Percentiles rank a stretch among this genome's conserved stretches.
Evolutionary conservation across 2,329 filamentous ascomycete genomes (phyloP).

Genomic region (Trichoderma endophyticum): DNA sequence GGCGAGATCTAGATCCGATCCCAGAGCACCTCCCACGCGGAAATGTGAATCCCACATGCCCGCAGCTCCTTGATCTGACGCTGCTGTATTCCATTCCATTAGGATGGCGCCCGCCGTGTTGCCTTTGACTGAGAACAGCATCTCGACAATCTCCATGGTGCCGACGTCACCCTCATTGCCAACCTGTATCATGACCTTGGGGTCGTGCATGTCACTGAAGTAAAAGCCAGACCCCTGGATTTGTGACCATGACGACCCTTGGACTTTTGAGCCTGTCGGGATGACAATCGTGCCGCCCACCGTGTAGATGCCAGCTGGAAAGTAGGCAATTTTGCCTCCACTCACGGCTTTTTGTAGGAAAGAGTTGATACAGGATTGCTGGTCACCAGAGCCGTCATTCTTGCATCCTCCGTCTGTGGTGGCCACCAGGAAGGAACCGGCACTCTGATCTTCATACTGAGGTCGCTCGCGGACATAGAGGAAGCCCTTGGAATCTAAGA

Average conservation of each 20-base stretch:
- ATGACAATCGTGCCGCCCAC: neutral
- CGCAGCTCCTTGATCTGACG: conserved; percentile 28
- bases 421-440: neutral
- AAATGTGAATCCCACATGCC: conserved; percentile 58
- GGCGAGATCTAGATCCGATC: conserved; percentile 44
- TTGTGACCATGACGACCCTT: conserved; percentile 1
- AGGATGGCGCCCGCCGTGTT: conserved; percentile 64
- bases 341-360: neutral
- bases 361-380: neutral
- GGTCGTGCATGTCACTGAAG: neutral
- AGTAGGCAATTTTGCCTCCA: neutral
- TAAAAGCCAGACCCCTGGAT: neutral
- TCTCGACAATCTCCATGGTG: conserved; percentile 63
- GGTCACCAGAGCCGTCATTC: neutral
- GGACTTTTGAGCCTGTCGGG: neutral
- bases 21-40: conserved; percentile 68
- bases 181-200: neutral
- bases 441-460: neutral
- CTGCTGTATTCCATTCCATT: conserved; percentile 58
- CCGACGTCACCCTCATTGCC: neutral
- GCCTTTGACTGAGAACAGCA: conserved; percentile 64
- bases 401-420: neutral
- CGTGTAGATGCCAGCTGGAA: neutral
- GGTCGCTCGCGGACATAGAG: neutral
- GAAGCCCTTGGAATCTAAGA: neutral